Conservation (phyloP, 441 rosid genomes). For the Biscutella laevigata region DNA sequence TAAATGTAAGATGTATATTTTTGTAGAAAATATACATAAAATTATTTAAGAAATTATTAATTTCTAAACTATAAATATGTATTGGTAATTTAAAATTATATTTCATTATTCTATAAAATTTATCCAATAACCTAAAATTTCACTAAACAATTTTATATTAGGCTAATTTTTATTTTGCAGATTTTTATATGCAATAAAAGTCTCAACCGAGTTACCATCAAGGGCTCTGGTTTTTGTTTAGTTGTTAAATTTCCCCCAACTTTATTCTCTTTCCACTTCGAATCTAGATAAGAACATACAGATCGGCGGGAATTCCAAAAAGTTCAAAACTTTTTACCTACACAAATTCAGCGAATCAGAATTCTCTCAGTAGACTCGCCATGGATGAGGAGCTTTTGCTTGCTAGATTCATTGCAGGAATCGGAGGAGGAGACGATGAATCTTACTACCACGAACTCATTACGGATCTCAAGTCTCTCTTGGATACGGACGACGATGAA, state of each 20-base stretch:
- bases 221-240: background rate
- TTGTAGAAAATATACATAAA: too few species aligned
- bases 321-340: slow-evolving; percentile 8
- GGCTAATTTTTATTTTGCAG: too few species aligned
- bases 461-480: slow-evolving; percentile 41
- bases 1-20: too few species aligned
- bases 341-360: background rate
- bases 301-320: slow-evolving; percentile 29
- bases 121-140: too few species aligned
- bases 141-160: too few species aligned
- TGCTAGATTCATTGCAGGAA: slow-evolving; percentile 16
- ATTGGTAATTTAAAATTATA: too few species aligned
- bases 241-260: background rate
- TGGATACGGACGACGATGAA: slow-evolving; percentile 37
- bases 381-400: slow-evolving; percentile 28
- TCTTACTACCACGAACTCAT: slow-evolving; percentile 20
- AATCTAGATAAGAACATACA: slow-evolving; percentile 12
- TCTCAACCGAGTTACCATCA: background rate
- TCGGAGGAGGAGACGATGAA: slow-evolving; percentile 20
- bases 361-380: slow-evolving; percentile 8
- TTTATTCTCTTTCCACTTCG: background rate
- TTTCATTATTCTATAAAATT: too few species aligned
- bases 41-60: too few species aligned
- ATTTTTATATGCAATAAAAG: too few species aligned
- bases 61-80: too few species aligned